Evolutionary conservation across 2,329 filamentous ascomycete genomes (phyloP).

Genomic region (Monosporascus sp.): DNA sequence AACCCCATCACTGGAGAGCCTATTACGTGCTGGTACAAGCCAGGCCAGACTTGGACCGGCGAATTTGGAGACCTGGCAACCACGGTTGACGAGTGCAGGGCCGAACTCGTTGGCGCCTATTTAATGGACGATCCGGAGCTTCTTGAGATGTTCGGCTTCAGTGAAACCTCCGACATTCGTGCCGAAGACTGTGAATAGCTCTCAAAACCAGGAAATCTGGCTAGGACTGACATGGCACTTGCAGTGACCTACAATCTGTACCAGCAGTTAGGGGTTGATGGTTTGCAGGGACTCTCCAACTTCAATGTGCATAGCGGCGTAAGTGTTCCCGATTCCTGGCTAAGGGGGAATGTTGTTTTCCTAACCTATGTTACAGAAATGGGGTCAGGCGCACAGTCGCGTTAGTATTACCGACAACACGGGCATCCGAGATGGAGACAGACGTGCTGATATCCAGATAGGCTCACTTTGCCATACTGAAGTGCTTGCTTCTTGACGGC

Average conservation of each 20-base stretch:
- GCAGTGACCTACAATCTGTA: slow-evolving; percentile 36
- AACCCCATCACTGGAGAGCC: slow-evolving; percentile 50
- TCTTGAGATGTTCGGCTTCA: slow-evolving; percentile 36
- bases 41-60: slow-evolving; percentile 58
- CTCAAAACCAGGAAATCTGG: not conserved
- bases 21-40: slow-evolving; percentile 53
- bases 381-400: slow-evolving; percentile 38
- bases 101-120: slow-evolving; percentile 37
- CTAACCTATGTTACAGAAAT: slow-evolving; percentile 26
- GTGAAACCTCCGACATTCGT: slow-evolving; percentile 26
- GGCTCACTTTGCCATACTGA: slow-evolving; percentile 59
- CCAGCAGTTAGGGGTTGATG: slow-evolving; percentile 35
- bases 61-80: slow-evolving; percentile 55
- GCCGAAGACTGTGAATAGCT: slow-evolving; percentile 32
- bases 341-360: not conserved
- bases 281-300: slow-evolving; percentile 32
- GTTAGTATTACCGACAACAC: slow-evolving; percentile 16
- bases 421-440: not conserved
- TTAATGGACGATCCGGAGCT: slow-evolving; percentile 39
- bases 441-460: slow-evolving; percentile 28
- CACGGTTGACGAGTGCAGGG: slow-evolving; percentile 53
- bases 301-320: slow-evolving; percentile 30
- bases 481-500: slow-evolving; percentile 49
- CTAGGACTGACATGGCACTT: slow-evolving; percentile 2
- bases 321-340: slow-evolving; percentile 6